Evolutionary conservation across 2,329 filamentous ascomycete species (phyloP).

Genomic region (Pseudogymnoascus sp.): DNA sequence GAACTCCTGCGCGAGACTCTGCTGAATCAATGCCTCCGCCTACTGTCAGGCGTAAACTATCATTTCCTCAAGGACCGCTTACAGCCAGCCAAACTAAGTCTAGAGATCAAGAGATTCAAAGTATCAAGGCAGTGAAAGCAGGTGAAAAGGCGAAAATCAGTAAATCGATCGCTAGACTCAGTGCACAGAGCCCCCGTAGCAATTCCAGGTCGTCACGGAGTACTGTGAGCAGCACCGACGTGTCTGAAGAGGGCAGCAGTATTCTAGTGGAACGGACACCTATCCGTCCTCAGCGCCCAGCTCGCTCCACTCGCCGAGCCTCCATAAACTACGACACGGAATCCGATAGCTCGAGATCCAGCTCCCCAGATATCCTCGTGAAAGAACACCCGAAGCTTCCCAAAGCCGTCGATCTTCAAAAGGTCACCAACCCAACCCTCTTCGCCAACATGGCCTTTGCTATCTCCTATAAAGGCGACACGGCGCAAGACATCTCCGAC

Average conservation of each 20-base stretch:
- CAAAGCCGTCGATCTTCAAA: not conserved
- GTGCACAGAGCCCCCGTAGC: not conserved
- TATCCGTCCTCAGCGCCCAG: not conserved
- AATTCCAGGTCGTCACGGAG: not conserved
- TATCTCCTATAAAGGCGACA: slow-evolving; percentile 57
- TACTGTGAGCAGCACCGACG: not conserved
- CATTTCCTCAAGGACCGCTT: not conserved
- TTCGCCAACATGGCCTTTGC: slow-evolving; percentile 85
- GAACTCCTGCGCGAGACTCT: not conserved
- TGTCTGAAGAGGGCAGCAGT: not conserved
- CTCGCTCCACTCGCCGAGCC: not conserved
- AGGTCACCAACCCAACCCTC: not conserved
- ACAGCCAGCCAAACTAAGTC: not conserved
- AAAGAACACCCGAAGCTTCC: not conserved
- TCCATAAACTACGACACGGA: not conserved
- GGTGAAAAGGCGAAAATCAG: not conserved
- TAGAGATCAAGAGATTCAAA: not conserved
- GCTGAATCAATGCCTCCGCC: not conserved
- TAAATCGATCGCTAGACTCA: not conserved
- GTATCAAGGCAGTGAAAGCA: not conserved
- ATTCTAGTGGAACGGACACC: not conserved
- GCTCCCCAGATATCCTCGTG: not conserved
- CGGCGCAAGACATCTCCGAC: slow-evolving; percentile 38
- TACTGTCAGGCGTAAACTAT: not conserved
- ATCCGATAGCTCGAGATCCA: not conserved